A percentile compares a stretch with the other conserved stretches of the same genome.
These are phyloP conservation scores for Primulina tabacum DNA, from an alignment of 257 asterid genomes.

Conservation along the genomic window DNA sequence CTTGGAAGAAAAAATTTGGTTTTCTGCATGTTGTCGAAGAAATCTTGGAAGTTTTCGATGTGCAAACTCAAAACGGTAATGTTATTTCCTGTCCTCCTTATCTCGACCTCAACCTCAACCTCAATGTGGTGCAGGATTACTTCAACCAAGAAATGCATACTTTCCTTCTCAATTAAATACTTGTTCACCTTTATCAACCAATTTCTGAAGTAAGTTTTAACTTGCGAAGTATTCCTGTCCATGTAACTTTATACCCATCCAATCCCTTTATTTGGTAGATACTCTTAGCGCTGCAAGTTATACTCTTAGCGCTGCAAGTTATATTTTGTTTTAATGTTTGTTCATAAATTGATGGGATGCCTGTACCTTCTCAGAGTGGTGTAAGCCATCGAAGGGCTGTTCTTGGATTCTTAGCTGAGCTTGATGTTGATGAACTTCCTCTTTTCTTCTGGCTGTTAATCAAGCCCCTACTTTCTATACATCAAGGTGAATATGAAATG, in stretches of 20 bases:
- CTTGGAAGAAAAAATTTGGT: slow-evolving; percentile 79
- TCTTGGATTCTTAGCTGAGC: slow-evolving; percentile 79
- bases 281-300: slow-evolving; percentile 11
- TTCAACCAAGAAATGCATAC: too few relatives aligned
- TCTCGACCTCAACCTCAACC: too few relatives aligned
- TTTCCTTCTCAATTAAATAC: too few relatives aligned
- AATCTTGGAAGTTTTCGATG: slow-evolving; percentile 76
- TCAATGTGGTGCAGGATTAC: too few relatives aligned
- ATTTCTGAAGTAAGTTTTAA: too few relatives aligned
- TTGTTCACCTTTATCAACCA: too few relatives aligned
- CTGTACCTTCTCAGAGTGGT: slow-evolving; percentile 52
- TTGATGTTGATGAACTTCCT: slow-evolving; percentile 81
- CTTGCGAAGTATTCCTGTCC: too few relatives aligned
- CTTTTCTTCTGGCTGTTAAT: slow-evolving; percentile 71
- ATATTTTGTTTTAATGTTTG: slow-evolving; percentile 22
- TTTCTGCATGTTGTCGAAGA: slow-evolving; percentile 83
- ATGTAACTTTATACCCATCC: too few relatives aligned
- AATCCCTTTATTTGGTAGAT: neutral
- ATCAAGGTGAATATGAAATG: slow-evolving; percentile 40
- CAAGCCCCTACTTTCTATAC: slow-evolving; percentile 52
- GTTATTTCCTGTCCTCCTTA: too few relatives aligned
- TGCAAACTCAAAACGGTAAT: too few relatives aligned
- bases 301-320: slow-evolving; percentile 10
- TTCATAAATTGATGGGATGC: slow-evolving; percentile 15
- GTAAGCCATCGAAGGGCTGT: slow-evolving; percentile 72